Conservation (phyloP, 805 yeast species). For the Metschnikowia orientalis region DNA sequence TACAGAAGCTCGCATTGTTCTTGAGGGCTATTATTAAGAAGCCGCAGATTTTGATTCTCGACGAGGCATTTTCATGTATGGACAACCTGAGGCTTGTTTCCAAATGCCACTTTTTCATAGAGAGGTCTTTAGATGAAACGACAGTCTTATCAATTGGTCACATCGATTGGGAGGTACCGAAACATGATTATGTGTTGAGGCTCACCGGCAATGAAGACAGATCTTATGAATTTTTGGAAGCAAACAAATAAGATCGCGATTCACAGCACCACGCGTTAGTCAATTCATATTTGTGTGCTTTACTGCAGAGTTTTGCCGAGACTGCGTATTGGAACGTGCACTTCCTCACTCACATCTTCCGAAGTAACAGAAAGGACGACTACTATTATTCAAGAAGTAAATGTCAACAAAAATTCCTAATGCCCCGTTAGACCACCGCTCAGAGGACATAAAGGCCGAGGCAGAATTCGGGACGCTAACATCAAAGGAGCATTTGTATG, state of each 20-base stretch:
- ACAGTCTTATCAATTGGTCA: conserved; percentile 82
- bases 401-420: conserved; percentile 31
- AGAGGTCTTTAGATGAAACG: conserved; percentile 33
- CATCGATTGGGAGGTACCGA: conserved; percentile 72
- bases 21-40: conserved; percentile 71
- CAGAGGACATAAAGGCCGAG: conserved; percentile 37
- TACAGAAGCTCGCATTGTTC: conserved; percentile 75
- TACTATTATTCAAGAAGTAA: too few relatives aligned
- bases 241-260: neutral
- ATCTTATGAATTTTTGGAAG: conserved; percentile 14
- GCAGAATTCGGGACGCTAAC: conserved; percentile 72
- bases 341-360: too few relatives aligned
- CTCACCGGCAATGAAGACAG: conserved; percentile 29
- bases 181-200: conserved; percentile 46
- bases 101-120: conserved; percentile 31
- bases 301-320: too few relatives aligned
- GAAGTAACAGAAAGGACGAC: too few relatives aligned
- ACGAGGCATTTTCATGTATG: conserved; percentile 93
- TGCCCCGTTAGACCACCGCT: conserved; percentile 35
- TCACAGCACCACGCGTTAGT: too few relatives aligned
- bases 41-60: conserved; percentile 77
- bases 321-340: too few relatives aligned
- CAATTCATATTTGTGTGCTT: too few relatives aligned
- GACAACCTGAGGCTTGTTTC: conserved; percentile 42
- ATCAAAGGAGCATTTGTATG: conserved; percentile 59